Evolutionary conservation across 306 rosid species (phyloP).

Genomic region (Prunus mira): DNA sequence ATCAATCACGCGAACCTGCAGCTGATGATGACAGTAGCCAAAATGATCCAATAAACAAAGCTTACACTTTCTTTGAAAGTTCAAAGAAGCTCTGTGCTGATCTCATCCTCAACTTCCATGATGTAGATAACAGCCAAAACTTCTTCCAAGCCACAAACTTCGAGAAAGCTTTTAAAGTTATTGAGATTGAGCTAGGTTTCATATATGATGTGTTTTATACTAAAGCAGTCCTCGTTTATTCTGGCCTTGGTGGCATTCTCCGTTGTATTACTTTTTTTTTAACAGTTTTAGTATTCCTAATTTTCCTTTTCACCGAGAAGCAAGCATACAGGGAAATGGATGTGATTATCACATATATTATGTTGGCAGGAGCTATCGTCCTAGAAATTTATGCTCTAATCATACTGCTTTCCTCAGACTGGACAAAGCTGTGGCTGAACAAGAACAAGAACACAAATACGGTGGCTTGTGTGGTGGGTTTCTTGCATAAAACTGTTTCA

Average conservation of each 20-base stretch:
- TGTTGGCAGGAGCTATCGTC: slow-evolving; percentile 21
- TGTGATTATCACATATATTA: neutral
- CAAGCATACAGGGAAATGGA: slow-evolving; percentile 3
- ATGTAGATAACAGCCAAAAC: neutral
- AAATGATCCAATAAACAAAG: slow-evolving; percentile 1
- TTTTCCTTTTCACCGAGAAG: slow-evolving; percentile 13
- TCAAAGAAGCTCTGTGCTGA: slow-evolving; percentile 31
- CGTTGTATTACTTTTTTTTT: slow-evolving; percentile 8
- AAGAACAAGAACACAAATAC: neutral
- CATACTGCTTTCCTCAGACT: slow-evolving; percentile 21
- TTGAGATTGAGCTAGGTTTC: slow-evolving; percentile 36
- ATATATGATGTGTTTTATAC: slow-evolving; percentile 36
- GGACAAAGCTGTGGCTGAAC: slow-evolving; percentile 23
- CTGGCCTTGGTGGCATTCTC: slow-evolving; percentile 3
- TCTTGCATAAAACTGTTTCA: neutral
- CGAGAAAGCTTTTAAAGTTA: neutral
- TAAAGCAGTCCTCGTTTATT: slow-evolving; percentile 24
- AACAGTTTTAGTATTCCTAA: slow-evolving; percentile 8
- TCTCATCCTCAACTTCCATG: slow-evolving; percentile 28
- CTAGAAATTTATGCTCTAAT: slow-evolving; percentile 32
- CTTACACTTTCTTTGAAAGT: slow-evolving; percentile 18
- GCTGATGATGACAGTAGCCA: neutral
- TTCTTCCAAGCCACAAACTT: neutral
- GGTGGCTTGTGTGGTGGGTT: neutral
- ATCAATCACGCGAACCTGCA: neutral